Conservation (phyloP, 495 filamentous ascomycete species). For the Aspergillus steynii region DNA sequence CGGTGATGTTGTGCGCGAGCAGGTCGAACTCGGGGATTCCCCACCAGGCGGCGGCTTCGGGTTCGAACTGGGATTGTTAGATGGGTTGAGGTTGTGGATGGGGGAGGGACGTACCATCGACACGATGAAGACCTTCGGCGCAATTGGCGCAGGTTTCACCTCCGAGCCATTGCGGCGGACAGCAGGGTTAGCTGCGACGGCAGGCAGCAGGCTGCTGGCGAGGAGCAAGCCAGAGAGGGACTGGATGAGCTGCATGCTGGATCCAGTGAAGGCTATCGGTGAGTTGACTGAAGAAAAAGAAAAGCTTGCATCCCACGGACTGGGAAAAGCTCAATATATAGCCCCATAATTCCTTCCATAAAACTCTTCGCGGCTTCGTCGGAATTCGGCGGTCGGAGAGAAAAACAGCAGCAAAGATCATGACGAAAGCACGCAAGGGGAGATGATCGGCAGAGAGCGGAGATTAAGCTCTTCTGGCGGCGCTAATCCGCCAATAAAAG, state of each 20-base stretch:
- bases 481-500: background rate
- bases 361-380: background rate
- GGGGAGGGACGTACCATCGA: conserved; percentile 56
- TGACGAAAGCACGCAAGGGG: background rate
- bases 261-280: background rate
- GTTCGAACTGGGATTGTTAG: conserved; percentile 52
- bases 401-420: background rate
- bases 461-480: background rate
- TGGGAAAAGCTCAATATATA: background rate
- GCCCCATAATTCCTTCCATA: background rate
- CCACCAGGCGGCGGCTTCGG: conserved; percentile 70
- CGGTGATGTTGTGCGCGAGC: conserved; percentile 62
- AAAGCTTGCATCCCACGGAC: background rate
- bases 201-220: conserved; percentile 13
- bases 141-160: conserved; percentile 33
- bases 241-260: conserved; percentile 18
- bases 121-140: conserved; percentile 70
- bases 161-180: background rate
- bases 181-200: conserved; percentile 4
- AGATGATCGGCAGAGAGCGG: background rate
- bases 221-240: conserved; percentile 18
- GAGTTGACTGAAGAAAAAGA: background rate
- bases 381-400: background rate
- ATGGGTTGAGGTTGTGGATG: conserved; percentile 4
- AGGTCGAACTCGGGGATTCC: conserved; percentile 60